phyloP scores from a whole-genome alignment of 2,329 filamentous ascomycete species.

The Fusarium illudens region DNA sequence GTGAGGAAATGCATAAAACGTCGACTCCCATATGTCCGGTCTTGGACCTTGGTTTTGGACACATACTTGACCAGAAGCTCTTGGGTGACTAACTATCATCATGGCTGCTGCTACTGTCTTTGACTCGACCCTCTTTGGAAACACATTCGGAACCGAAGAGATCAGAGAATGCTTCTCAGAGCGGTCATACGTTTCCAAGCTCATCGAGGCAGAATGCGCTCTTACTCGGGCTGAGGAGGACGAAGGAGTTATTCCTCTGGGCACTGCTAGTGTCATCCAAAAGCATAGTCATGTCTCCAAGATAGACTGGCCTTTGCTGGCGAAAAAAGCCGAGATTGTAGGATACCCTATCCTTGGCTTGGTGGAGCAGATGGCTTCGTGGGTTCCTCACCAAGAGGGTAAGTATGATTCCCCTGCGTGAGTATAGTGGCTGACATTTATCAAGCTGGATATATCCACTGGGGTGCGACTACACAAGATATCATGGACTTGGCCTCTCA shows the following conservation, averaged over 20 bases:
- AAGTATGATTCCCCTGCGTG: conserved; percentile 33
- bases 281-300: conserved; percentile 43
- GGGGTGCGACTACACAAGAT: conserved; percentile 68
- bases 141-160: conserved; percentile 62
- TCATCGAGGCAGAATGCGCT: conserved; percentile 61
- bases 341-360: conserved; percentile 63
- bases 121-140: conserved; percentile 61
- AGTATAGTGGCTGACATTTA: not conserved
- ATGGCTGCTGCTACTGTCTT: conserved; percentile 43
- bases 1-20: conserved; percentile 11
- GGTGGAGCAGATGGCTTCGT: conserved; percentile 52
- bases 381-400: conserved; percentile 22
- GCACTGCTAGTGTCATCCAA: conserved; percentile 49
- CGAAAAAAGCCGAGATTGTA: conserved; percentile 58
- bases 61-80: not conserved
- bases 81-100: not conserved
- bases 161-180: conserved; percentile 61
- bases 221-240: conserved; percentile 60
- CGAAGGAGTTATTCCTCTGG: conserved; percentile 56
- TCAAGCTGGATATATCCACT: conserved; percentile 58
- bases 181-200: conserved; percentile 57
- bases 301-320: conserved; percentile 46
- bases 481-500: conserved; percentile 66
- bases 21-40: not conserved
- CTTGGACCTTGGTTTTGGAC: not conserved